Base-by-base conservation (phyloP, 345 rosid species). In the Linum usitatissimum region DNA sequence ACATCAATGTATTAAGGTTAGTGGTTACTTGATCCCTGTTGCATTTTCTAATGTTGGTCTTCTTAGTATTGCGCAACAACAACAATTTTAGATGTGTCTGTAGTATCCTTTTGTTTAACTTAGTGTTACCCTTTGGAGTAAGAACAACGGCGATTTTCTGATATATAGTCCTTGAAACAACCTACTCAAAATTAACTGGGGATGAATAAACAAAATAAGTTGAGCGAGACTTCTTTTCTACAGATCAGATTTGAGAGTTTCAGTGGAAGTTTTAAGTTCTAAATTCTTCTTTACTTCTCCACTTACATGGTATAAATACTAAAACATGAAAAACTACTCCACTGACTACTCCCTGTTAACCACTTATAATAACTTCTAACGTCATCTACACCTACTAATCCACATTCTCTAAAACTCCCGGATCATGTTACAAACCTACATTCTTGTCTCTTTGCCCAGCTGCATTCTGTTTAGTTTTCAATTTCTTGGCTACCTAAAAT, bases 1-100 rank as follows among this genome's bases (percentile, higher is more conserved):
- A 81, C 98, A 92, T 81, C 98, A 92, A 68, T 92, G 98, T 71
- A 92, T 89, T 66, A 92, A 92, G 93, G 98, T 84, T 54, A 69
- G 83, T 40, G 31, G 64, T 18, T 38, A 15, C 20, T 61, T 57
- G 30, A 30, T 58, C 60, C 55, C 31, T 61, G 48, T 42, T 66
- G 30, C 7, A 15, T 55, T 62, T 57, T 49, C 60, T 66, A 39
- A 49, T 30, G 64, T 38, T 38, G 58, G 38, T 20, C 12, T 53
- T 45, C 48, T 60, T 14, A 4, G 6, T 17, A 4, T 31, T 31
- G 63, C 38, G 19, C 18, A 38, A 31, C 8, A 9, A 30, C 5
- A 30, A 23, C 17, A 6, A 31, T 34, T 59, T n/a, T 7, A 6
- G 12, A 18, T 17, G 38, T 21, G 13, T 15, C 13, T 60, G 9